Evolutionary conservation across 2,329 filamentous ascomycete genomes (phyloP), one percentile per base, ranked within the genome.

Genomic region (Aspergillus udagawae): DNA sequence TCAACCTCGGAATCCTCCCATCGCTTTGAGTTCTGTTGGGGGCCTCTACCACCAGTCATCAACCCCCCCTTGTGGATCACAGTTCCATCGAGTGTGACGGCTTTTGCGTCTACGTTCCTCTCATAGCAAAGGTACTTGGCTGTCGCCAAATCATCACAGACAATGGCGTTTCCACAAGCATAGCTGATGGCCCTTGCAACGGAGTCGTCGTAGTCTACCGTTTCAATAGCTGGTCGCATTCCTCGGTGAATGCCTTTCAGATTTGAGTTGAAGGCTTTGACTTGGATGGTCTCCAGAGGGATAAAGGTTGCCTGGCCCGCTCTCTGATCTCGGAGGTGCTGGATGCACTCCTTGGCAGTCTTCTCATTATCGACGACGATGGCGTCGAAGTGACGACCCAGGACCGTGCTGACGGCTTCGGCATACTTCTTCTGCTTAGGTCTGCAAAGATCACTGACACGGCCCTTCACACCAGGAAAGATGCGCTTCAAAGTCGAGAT

Each of bases 381-480:
- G 0, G 92, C 90, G 72, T 99, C 93, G 71, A 96, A 96, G 69
- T 97, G 90, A 54, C 91, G 86, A 52, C 94, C 94, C 3, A 99
- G 84, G 6, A 96, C 92, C 23, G 91, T 95, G 66, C 91, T 91
- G 61, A 99, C 90, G 49, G 94, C 94, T 64, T 94, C 91, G 62
- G 94, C 90, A 68, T 88, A 99, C 73, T 97, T 97, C 77, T 96
- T 97, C 77, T 97, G 91, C 75, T 97, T 97, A 1, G 94, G 93
- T 63, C 91, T 92, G 78, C 94, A 97, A 45, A 99, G 83, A 63
- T 96, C 91, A 61, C 91, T 91, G 49, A 97, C 85, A 49, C 93
- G 87, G 21, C 94, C 94, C 64, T 90, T 90, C 48, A 99, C 93
- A 49, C 93, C 93, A 1, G 92, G 91, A 66, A 92, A 96, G 61